Conservation (phyloP, 2,329 filamentous ascomycete genomes). For the Fusarium brachygibbosum region DNA sequence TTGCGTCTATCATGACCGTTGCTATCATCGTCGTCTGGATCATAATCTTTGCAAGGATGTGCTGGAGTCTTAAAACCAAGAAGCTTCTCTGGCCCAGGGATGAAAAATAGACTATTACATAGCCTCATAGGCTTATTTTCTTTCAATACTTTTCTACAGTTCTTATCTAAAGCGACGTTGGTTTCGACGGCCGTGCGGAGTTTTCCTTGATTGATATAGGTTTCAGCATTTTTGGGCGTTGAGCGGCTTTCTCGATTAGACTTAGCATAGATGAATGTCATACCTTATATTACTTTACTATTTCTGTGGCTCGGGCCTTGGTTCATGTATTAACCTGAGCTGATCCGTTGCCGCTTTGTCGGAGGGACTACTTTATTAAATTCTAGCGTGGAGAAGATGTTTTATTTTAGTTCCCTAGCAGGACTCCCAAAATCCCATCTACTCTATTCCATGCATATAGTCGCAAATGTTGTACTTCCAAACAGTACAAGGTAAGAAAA, state of each 20-base stretch:
- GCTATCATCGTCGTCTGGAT: constrained; percentile 76
- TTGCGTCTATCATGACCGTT: constrained; percentile 77
- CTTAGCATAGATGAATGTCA: not conserved
- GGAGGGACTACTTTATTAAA: not conserved
- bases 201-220: not conserved
- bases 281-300: not conserved
- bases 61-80: constrained; percentile 73
- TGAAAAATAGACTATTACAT: constrained; percentile 13
- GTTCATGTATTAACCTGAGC: not conserved
- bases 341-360: not conserved
- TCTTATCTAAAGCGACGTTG: not conserved
- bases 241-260: not conserved
- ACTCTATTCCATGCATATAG: constrained; percentile 9
- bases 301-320: not conserved
- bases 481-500: constrained; percentile 19
- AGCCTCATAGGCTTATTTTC: not conserved
- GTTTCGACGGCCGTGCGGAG: not conserved
- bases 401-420: constrained; percentile 5
- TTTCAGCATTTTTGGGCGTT: not conserved
- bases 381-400: not conserved
- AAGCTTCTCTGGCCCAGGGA: constrained; percentile 85
- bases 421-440: not conserved
- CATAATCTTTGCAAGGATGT: constrained; percentile 77
- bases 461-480: constrained; percentile 4
- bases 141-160: not conserved